These are phyloP conservation scores for Puccinia novopanici DNA, from an alignment of 1,284 basidiomycete species.

Conservation along the genomic window DNA sequence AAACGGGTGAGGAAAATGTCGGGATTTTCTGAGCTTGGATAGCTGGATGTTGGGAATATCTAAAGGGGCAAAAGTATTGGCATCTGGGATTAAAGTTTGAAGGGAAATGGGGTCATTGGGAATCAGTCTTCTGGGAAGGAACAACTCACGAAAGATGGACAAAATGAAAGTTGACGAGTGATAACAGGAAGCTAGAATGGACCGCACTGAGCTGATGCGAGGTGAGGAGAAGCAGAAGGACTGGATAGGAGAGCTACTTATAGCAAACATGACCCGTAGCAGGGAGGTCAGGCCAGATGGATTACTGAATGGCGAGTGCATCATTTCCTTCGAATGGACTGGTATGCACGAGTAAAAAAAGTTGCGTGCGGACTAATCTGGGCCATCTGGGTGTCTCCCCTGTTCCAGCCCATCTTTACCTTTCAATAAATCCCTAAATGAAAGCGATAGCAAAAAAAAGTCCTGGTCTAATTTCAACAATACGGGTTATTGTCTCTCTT, in stretches of 20 bases:
- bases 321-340: not conserved
- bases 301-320: not conserved
- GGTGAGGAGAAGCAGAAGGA: not conserved
- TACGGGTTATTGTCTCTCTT: not conserved
- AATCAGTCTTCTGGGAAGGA: not conserved
- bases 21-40: not conserved
- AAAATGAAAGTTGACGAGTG: not conserved
- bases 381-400: not conserved
- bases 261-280: not conserved
- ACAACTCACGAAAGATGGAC: not conserved
- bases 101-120: slow-evolving; percentile 1
- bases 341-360: not conserved
- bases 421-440: not conserved
- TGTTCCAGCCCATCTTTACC: not conserved
- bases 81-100: slow-evolving; percentile 9
- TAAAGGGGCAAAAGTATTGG: not conserved
- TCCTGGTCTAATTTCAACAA: not conserved
- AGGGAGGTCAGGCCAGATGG: not conserved
- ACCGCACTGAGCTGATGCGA: not conserved
- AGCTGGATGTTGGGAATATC: not conserved
- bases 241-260: not conserved
- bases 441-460: not conserved
- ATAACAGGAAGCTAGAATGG: not conserved
- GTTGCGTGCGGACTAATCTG: not conserved
- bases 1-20: not conserved